These are phyloP conservation scores for Alternaria sp. DNA, from an alignment of 2,329 filamentous ascomycete species.

Conservation along the genomic window DNA sequence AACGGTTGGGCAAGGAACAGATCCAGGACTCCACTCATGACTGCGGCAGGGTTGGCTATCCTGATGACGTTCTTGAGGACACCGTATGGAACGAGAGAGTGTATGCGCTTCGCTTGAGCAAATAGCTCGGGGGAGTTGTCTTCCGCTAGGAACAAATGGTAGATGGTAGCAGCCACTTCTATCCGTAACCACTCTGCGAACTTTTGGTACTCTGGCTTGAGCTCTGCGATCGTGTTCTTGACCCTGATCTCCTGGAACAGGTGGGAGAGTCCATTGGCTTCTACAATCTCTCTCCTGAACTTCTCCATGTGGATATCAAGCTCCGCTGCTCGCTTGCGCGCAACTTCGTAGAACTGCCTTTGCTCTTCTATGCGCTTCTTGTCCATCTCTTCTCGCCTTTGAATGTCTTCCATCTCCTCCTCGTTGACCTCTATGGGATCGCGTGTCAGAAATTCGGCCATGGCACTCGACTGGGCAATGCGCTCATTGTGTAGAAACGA, in stretches of 20 bases:
- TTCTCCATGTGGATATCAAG: constrained; percentile 97
- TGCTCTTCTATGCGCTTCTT: constrained; percentile 91
- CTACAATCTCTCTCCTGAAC: constrained; percentile 72
- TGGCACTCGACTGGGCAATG: constrained; percentile 81
- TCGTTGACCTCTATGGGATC: constrained; percentile 78
- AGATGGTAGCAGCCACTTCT: constrained; percentile 94
- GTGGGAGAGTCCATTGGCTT: constrained; percentile 86
- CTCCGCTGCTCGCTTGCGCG: constrained; percentile 85
- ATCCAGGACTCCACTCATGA: constrained; percentile 95
- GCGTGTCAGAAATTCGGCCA: constrained; percentile 81
- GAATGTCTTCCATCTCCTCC: constrained; percentile 84
- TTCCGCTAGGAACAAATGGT: constrained; percentile 95
- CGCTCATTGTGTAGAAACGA: constrained; percentile 84
- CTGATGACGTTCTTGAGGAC: constrained; percentile 96
- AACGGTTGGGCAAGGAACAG: constrained; percentile 96
- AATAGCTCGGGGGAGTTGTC: constrained; percentile 98
- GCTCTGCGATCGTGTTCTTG: constrained; percentile 84
- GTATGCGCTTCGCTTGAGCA: constrained; percentile 90
- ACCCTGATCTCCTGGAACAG: constrained; percentile 92
- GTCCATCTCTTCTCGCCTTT: constrained; percentile 81
- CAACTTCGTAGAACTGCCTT: constrained; percentile 93
- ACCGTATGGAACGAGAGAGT: constrained; percentile 91
- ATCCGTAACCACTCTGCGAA: constrained; percentile 98
- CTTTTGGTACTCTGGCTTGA: constrained; percentile 95
- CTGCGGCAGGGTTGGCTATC: constrained; percentile 92